A percentile compares a stretch with the other conserved stretches of the same genome.
Conservation (phyloP, 768 basidiomycete genomes). For the Rhodotorula paludigena region DNA sequence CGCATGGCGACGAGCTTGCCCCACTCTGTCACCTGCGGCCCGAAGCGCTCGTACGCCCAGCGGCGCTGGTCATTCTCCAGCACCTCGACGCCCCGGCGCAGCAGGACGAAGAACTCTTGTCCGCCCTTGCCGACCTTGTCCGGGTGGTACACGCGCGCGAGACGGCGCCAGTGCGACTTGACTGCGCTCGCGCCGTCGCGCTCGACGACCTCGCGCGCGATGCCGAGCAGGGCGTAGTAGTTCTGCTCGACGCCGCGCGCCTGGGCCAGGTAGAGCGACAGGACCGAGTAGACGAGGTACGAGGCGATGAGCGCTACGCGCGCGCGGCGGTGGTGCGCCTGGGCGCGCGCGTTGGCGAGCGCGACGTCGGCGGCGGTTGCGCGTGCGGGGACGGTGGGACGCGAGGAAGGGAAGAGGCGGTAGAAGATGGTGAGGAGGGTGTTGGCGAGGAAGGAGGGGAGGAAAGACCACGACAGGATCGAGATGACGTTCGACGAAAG, state of each 20-base stretch:
- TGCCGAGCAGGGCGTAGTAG: slow-evolving; percentile 70
- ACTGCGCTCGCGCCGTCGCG: slow-evolving; percentile 49
- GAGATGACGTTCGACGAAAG: slow-evolving; percentile 23
- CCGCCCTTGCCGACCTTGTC: slow-evolving; percentile 59
- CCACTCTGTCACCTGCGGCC: slow-evolving; percentile 67
- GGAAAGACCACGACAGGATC: slow-evolving; percentile 31
- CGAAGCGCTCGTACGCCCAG: slow-evolving; percentile 88
- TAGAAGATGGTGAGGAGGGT: slow-evolving; percentile 30
- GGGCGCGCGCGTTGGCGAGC: not conserved
- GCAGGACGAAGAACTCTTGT: slow-evolving; percentile 63
- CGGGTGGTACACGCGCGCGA: slow-evolving; percentile 70
- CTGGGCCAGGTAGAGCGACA: slow-evolving; percentile 41
- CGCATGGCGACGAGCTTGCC: slow-evolving; percentile 59
- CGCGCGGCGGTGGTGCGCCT: slow-evolving; percentile 21
- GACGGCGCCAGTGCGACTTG: slow-evolving; percentile 67
- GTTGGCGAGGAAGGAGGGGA: slow-evolving; percentile 28
- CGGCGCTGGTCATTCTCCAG: slow-evolving; percentile 69
- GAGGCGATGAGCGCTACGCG: slow-evolving; percentile 33
- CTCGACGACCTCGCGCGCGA: slow-evolving; percentile 62
- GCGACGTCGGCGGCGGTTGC: slow-evolving; percentile 16
- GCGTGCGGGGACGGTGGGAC: slow-evolving; percentile 14
- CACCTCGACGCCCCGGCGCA: slow-evolving; percentile 70
- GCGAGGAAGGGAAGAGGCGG: slow-evolving; percentile 13
- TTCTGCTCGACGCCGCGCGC: slow-evolving; percentile 61
- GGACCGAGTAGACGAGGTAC: slow-evolving; percentile 43